Evolutionary conservation across 805 yeast species (phyloP).

Genomic region (Zygoascus flipseniorum): DNA sequence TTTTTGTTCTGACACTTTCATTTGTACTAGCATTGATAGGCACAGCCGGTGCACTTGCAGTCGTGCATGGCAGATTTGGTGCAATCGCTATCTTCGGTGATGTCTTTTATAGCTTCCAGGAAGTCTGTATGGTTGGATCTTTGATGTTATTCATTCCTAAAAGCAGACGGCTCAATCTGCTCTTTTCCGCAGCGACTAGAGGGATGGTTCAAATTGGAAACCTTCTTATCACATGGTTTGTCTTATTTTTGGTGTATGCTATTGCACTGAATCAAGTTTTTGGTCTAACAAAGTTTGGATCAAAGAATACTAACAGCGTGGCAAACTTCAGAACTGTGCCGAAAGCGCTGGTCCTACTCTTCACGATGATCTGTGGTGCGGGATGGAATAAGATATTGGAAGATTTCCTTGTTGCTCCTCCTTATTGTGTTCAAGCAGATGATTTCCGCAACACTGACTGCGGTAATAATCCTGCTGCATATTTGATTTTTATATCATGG

Average conservation of each 20-base stretch:
- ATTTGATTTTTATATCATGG: constrained; percentile 67
- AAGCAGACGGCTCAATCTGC: constrained; percentile 64
- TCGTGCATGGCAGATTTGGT: no score
- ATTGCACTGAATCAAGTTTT: constrained; percentile 89
- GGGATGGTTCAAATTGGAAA: constrained; percentile 66
- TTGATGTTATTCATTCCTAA: constrained; percentile 45
- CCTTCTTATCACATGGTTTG: constrained; percentile 78
- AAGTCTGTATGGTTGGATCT: constrained; percentile 40
- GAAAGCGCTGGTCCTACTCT: constrained; percentile 67
- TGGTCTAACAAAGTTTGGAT: constrained; percentile 77
- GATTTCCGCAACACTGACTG: constrained; percentile 56
- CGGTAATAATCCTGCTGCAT: constrained; percentile 54
- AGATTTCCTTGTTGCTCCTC: constrained; percentile 58
- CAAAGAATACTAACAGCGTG: constrained; percentile 55
- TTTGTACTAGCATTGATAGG: constrained; percentile 16
- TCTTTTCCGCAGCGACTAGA: constrained; percentile 74
- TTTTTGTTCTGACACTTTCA: constrained; percentile 31
- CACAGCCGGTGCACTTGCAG: neutral
- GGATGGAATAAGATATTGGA: constrained; percentile 90
- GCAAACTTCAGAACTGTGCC: constrained; percentile 79
- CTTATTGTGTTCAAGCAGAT: constrained; percentile 48
- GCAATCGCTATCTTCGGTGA: constrained; percentile 5
- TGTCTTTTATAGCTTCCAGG: constrained; percentile 33
- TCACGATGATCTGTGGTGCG: constrained; percentile 88
- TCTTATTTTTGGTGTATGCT: constrained; percentile 76